Evolutionary conservation across 2,329 filamentous ascomycete genomes (phyloP), one percentile per base, ranked within the genome.

Genomic region (Colletotrichum trifolii): DNA sequence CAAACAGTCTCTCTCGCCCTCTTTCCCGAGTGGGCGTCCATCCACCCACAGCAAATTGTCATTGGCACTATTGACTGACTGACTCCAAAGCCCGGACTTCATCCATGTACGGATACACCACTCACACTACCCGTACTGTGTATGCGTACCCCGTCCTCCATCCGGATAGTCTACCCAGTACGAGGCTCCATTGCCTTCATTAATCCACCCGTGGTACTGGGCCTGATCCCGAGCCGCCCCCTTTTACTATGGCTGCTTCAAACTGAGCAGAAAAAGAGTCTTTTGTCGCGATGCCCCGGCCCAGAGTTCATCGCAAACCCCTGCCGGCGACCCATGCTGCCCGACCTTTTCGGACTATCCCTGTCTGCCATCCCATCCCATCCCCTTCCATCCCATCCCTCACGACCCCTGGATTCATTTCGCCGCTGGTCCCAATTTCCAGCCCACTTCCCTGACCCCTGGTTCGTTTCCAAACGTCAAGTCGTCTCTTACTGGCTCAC

Each of bases 401-500:
- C 36, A 25, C 25, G 33, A 42, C 42, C 57, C 61, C 61, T 61
- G 50, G 35, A 49, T 46, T 64, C 61, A 64, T 64, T 61, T 61
- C 61, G 57, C 46, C 12, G n/a, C 17, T 7, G 17, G 5, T 17
- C 12, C 25, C 49, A 34, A 17, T 50, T 25, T 25, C 25, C 25
- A 25, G 25, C 25, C 43, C 58, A 48, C 43, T 25, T 36, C 36
- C 46, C 11, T 33, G 34, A 17, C 46, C 46, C 54, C 43, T 38
- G 49, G 43, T 54, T 17, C 39, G 49, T 64, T 64, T 54, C 56
- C 38, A 54, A 64, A 61, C 49, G 56, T 60, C 61, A 36, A 61
- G 38, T 50, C 50, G 45, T 25, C 61, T 48, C 45, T 54, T 45
- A 36, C 49, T 46, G 49, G 50, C 39, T 39, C 25, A 25, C 25